Evolutionary conservation across 345 rosid genomes (phyloP).

Genomic region (Aurinia saxatilis): DNA sequence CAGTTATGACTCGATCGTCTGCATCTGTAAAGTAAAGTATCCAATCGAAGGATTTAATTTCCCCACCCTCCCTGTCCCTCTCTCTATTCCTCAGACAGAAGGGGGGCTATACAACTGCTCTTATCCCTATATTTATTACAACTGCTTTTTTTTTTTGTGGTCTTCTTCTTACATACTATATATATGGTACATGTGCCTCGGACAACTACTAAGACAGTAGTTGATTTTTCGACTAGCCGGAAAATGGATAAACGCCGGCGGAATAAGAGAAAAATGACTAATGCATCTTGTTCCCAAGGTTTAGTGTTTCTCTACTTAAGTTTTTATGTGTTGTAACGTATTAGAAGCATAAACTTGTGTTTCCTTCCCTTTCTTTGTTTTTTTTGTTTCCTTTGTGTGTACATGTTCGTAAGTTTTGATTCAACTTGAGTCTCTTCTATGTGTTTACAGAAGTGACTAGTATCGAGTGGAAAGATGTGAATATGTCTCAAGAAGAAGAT

Average conservation of each 20-base stretch:
- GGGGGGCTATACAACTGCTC: no score
- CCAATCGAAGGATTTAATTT: no score
- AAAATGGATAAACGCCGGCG: conserved; percentile 44
- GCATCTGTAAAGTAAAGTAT: no score
- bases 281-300: conserved; percentile 45
- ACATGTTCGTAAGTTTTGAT: not conserved
- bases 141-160: not conserved
- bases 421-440: no score
- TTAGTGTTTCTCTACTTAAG: not conserved
- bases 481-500: conserved; percentile 72
- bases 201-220: not conserved
- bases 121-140: not conserved
- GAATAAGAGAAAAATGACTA: conserved; percentile 37
- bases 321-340: not conserved
- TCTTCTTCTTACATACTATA: not conserved
- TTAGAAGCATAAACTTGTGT: no score
- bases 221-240: not conserved
- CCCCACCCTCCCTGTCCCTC: no score
- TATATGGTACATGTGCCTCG: not conserved
- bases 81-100: no score
- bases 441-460: conserved; percentile 64
- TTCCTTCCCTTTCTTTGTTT: no score
- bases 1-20: no score
- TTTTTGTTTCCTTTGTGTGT: no score
- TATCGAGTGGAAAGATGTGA: conserved; percentile 60